Base-by-base conservation (phyloP, 176 grass and related monocot genomes). In the Elaeis guineensis region DNA sequence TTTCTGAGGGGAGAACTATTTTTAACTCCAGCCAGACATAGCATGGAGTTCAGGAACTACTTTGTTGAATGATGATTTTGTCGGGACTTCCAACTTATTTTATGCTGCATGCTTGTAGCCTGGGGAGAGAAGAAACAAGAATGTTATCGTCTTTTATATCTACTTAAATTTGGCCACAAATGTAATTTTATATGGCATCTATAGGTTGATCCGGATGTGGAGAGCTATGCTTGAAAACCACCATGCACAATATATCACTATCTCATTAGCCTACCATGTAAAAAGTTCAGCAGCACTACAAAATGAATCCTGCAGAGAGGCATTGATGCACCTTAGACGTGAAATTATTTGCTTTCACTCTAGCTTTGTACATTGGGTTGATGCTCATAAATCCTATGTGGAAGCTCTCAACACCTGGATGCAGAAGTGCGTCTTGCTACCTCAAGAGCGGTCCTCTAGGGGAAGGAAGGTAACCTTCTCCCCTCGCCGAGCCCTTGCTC, bases 151-250 rank as follows among this genome's bases (percentile, higher is more conserved):
- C 9, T 44, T 44, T 44, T 44, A 12, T 44, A 44, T 44, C 5
- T 44, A 7, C 35, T 44, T 44, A 44, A 44, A 44, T 44, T 44
- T 44, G 35, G 9, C 35, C 9, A 44, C 11, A 44, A 12, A 44
- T 44, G 35, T 71, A 22, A 57, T n/a, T 20, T 5, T 57, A 52
- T 20, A 55, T 63, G 14, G 17, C 12, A 58, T 30, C 32, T 70
- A 55, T 60, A 98, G 93, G 77, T 72, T 98, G 30, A 89, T 89
- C 54, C 89, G 82, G 66, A 98, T 98, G 93, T 98, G 84, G 93
- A 98, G 83, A 77, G 64, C 76, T 51, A 92, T 98, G 93, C 71
- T 98, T 9, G 84, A 98, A 72, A 92, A 88, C 54, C 93, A 98
- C 73, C 93, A 92, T 69, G 70, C 83, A 48, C 93, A 98, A 48